These are phyloP conservation scores for Lasiosphaeriaceae sp. DNA, from an alignment of 495 filamentous ascomycete genomes.

Conservation along the genomic window DNA sequence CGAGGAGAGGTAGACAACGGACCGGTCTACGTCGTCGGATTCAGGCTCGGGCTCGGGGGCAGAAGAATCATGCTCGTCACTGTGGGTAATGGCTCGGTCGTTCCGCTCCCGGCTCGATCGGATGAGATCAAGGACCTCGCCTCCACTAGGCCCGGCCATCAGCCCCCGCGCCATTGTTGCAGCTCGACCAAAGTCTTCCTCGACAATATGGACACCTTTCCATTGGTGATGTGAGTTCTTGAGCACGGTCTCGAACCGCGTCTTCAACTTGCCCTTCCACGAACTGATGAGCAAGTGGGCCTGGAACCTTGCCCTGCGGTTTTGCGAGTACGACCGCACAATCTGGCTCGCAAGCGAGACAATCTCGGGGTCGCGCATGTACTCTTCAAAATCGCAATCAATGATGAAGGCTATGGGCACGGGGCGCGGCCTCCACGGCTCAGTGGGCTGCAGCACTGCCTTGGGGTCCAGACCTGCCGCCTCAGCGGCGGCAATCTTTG, in stretches of 20 bases:
- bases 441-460: constrained; percentile 17
- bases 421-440: constrained; percentile 32
- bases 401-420: constrained; percentile 76
- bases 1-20: constrained; percentile 78
- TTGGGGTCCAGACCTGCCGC: constrained; percentile 36
- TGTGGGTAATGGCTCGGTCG: not conserved
- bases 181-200: constrained; percentile 65
- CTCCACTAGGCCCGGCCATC: constrained; percentile 54
- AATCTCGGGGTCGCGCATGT: constrained; percentile 81
- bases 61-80: constrained; percentile 26
- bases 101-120: constrained; percentile 34
- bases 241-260: constrained; percentile 73
- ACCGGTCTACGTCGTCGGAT: constrained; percentile 34
- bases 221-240: constrained; percentile 65
- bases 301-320: constrained; percentile 59
- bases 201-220: constrained; percentile 69
- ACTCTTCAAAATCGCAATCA: constrained; percentile 86
- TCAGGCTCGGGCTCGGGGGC: not conserved
- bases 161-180: constrained; percentile 53
- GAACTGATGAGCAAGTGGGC: constrained; percentile 70
- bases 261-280: constrained; percentile 70
- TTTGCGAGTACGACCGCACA: constrained; percentile 84
- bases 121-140: constrained; percentile 53
- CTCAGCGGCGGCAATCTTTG: constrained; percentile 40
- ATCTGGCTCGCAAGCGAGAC: constrained; percentile 78